phyloP scores from a whole-genome alignment of 257 asterid species.

The Parsonsia alboflavescens region DNA sequence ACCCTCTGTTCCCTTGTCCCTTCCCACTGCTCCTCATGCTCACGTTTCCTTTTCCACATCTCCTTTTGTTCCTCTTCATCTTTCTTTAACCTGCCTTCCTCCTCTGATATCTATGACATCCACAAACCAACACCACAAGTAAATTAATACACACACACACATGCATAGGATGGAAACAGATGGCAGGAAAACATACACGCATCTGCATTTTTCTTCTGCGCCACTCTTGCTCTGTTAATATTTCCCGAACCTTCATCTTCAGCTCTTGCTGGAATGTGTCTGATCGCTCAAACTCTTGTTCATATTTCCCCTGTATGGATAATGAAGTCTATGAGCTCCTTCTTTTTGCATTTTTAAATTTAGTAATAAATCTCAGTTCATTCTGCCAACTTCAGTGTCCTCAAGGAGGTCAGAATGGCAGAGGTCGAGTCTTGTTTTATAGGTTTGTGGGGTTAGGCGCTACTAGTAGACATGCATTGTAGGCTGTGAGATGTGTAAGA shows the following conservation, averaged over 20 bases:
- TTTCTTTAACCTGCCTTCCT: conserved; percentile 98
- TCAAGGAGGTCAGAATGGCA: background rate
- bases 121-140: conserved; percentile 3
- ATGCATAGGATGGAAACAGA: background rate
- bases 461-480: background rate
- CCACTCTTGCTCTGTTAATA: conserved; percentile 98
- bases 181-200: conserved; percentile 54
- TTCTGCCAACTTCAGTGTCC: background rate
- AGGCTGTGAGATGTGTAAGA: background rate
- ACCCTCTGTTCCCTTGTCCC: conserved; percentile 98
- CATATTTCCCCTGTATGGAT: conserved; percentile 73
- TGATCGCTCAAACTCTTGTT: conserved; percentile 79
- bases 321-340: conserved; percentile 11
- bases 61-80: conserved; percentile 98
- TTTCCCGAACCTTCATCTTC: conserved; percentile 88
- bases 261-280: conserved; percentile 82
- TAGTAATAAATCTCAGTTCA: background rate
- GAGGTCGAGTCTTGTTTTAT: background rate
- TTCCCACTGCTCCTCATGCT: conserved; percentile 99
- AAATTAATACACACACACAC: background rate
- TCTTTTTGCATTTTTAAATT: background rate
- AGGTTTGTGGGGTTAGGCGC: background rate
- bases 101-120: conserved; percentile 77
- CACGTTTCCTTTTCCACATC: conserved; percentile 97
- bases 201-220: conserved; percentile 98